Percentiles rank a stretch among this genome's conserved stretches.
Conservation (phyloP, 306 rosid species). For the Lathyrus tuberosus region DNA sequence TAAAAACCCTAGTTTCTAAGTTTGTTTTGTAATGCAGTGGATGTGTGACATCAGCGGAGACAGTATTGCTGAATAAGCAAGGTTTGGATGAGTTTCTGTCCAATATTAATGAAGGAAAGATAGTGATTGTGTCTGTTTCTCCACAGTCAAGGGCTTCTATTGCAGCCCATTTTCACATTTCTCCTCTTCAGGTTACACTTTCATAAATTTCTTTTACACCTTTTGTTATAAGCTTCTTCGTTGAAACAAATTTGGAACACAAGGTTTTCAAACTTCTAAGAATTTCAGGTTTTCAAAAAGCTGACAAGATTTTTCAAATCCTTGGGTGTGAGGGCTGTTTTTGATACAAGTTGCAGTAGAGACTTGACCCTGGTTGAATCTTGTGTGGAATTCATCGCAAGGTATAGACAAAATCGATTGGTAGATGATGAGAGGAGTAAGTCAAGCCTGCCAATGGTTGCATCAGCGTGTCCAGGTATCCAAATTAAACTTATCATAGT, state of each 20-base stretch:
- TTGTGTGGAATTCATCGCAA: slow-evolving; percentile 75
- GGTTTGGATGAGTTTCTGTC: slow-evolving; percentile 90
- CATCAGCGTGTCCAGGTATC: slow-evolving; percentile 98
- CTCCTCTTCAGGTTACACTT: slow-evolving; percentile 71
- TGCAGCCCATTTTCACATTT: slow-evolving; percentile 81
- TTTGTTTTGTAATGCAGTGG: slow-evolving; percentile 65
- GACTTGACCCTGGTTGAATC: slow-evolving; percentile 84
- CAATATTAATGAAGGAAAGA: slow-evolving; percentile 63
- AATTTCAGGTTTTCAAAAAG: slow-evolving; percentile 71
- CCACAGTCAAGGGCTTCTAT: slow-evolving; percentile 97
- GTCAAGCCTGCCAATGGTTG: slow-evolving; percentile 73
- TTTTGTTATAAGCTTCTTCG: slow-evolving; percentile 3
- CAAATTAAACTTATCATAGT: slow-evolving; percentile 11
- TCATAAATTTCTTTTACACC: not conserved
- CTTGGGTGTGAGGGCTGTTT: slow-evolving; percentile 83
- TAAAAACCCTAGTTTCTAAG: not conserved
- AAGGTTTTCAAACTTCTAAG: not conserved
- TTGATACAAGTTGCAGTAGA: slow-evolving; percentile 92
- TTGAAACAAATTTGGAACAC: slow-evolving; percentile 2
- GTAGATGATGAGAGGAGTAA: slow-evolving; percentile 53
- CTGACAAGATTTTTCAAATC: slow-evolving; percentile 82
- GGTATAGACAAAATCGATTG: slow-evolving; percentile 63
- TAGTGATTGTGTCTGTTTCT: slow-evolving; percentile 78
- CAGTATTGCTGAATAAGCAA: slow-evolving; percentile 95
- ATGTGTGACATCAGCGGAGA: slow-evolving; percentile 93